Evolutionary conservation across 2,329 filamentous ascomycete genomes (phyloP), one percentile per base, ranked within the genome.

Genomic region (Bipolaris bicolor): DNA sequence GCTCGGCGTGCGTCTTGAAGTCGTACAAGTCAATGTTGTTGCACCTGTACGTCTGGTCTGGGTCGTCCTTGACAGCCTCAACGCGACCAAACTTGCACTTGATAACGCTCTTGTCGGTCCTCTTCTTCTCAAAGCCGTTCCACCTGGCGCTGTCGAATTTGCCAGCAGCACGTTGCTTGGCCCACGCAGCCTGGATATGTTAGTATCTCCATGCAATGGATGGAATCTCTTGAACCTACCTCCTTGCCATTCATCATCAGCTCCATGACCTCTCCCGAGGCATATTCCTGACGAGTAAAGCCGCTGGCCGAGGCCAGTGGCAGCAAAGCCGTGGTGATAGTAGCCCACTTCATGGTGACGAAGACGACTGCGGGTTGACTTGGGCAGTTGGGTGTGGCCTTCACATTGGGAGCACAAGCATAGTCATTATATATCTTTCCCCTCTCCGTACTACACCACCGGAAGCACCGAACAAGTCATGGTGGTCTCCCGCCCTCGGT

Each of bases 1-100:
- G 79, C 47, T 82, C 81, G 15, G 78, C 78, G 60, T 87, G 84
- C 50, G 78, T 81, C 59, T 83, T 75, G 73, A 86, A 86, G 65
- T 84, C 81, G 70, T 85, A 83, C 24, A 85, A 76, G 63, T 86
- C 84, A 11, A 84, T 78, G 54, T 76, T 70, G 58, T 76, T 76
- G 66, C 76, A 78, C 56, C 72, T 73, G 69, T 78, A 78, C 1
- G 76, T 78, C 63, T 78, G 75, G 52, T 72, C 71, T 16, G 74
- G 60, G 34, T 78, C 75, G 58, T 74, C 74, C 49, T 68, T 65
- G 37, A 77, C 73, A 33, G 73, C 77, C 49, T 72, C 70, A 5
- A 74, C 75, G 5, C 69, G 61, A 49, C 76, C 77, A 50, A 77
- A 51, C 29, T 70, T 71, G 67, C 72, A 75, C 41, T 63, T 60